Conservation (phyloP, 2,329 filamentous ascomycete species). For the Cytospora leucostoma region DNA sequence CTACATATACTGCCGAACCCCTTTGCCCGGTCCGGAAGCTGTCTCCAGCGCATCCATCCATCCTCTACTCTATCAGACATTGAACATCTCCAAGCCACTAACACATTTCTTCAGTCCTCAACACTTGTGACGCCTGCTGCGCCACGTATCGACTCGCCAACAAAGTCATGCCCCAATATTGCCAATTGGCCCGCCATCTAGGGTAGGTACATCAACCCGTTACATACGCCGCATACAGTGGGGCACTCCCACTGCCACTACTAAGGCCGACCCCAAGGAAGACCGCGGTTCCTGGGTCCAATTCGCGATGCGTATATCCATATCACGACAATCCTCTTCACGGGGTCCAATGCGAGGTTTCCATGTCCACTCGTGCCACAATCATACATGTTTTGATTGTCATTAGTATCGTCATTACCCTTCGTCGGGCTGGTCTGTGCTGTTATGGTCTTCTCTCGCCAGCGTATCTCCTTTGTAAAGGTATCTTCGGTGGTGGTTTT, state of each 20-base stretch:
- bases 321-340: neutral
- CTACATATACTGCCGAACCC: too few relatives aligned
- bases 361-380: conserved; percentile 9
- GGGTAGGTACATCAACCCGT: too few relatives aligned
- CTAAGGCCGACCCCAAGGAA: neutral
- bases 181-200: too few relatives aligned
- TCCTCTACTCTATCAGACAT: too few relatives aligned
- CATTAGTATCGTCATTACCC: conserved; percentile 1
- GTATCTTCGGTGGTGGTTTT: neutral
- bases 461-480: neutral
- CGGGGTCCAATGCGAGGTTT: neutral
- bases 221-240: too few relatives aligned
- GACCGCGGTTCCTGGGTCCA: neutral
- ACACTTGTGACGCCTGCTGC: too few relatives aligned
- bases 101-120: too few relatives aligned
- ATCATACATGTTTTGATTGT: conserved; percentile 1
- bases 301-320: neutral
- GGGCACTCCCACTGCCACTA: neutral
- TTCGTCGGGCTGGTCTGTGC: conserved; percentile 1
- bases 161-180: too few relatives aligned
- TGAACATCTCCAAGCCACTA: too few relatives aligned
- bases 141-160: too few relatives aligned
- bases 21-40: too few relatives aligned
- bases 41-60: too few relatives aligned
- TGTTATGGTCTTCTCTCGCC: neutral